phyloP scores from a whole-genome alignment of 768 basidiomycete genomes.

The Amylocystis lapponica region DNA sequence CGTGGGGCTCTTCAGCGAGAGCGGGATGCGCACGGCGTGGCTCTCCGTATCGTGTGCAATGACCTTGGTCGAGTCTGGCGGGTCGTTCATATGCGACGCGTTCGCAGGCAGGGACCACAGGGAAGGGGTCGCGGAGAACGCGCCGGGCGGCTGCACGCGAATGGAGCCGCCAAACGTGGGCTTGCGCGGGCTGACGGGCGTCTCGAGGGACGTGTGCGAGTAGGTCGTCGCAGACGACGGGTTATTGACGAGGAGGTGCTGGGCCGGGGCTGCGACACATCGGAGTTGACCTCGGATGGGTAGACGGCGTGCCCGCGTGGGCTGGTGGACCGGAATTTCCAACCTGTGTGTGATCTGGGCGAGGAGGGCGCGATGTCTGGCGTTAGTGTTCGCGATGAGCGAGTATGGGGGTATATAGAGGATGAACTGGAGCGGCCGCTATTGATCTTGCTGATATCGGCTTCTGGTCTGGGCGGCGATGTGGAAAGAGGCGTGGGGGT shows the following conservation, averaged over 20 bases:
- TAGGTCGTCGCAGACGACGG: constrained; percentile 38
- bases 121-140: constrained; percentile 29
- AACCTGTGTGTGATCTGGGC: constrained; percentile 7
- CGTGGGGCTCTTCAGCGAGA: constrained; percentile 20
- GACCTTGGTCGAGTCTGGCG: constrained; percentile 24
- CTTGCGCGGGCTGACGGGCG: constrained; percentile 32
- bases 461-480: constrained; percentile 6
- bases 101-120: constrained; percentile 35
- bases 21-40: constrained; percentile 28
- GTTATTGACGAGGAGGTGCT: constrained; percentile 60
- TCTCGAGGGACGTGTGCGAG: constrained; percentile 33
- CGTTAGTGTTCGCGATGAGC: constrained; percentile 7
- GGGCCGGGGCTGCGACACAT: constrained; percentile 36
- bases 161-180: constrained; percentile 28
- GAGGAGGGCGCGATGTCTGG: constrained; percentile 8
- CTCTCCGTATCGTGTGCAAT: constrained; percentile 24
- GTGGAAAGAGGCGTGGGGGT: constrained; percentile 18
- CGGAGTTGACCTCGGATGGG: constrained; percentile 3
- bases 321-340: constrained; percentile 33
- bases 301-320: constrained; percentile 47
- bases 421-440: constrained; percentile 46
- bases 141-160: constrained; percentile 30
- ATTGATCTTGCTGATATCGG: constrained; percentile 18
- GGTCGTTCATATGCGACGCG: constrained; percentile 35
- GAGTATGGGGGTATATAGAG: constrained; percentile 25